Conservation (phyloP, 192 early-diverging fungal species). For the Mortierella claussenii region DNA sequence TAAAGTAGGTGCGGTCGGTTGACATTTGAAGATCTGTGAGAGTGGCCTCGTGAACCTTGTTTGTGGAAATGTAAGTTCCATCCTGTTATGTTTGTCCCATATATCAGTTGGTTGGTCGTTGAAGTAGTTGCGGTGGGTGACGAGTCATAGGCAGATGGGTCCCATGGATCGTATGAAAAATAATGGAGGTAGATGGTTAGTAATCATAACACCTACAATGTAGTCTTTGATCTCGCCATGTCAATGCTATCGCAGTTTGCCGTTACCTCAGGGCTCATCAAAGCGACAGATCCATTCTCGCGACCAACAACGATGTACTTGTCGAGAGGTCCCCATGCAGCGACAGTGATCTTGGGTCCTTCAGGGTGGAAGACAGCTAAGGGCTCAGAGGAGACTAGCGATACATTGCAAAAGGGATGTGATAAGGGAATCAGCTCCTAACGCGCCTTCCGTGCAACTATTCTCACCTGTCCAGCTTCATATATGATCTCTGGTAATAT, state of each 20-base stretch:
- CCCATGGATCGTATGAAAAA: too few species aligned
- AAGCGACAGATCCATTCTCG: conserved; percentile 90
- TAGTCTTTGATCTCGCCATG: too few species aligned
- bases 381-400: conserved; percentile 82
- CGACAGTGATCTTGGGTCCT: conserved; percentile 89
- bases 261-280: conserved; percentile 84
- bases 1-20: conserved; percentile 90
- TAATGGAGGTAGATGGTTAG: too few species aligned
- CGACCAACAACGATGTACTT: conserved; percentile 94
- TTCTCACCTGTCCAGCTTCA: too few species aligned
- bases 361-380: conserved; percentile 75
- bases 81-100: conserved; percentile 54
- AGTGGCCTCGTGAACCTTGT: conserved; percentile 72
- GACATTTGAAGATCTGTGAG: conserved; percentile 96
- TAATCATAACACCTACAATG: too few species aligned
- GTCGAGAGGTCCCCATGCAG: conserved; percentile 93
- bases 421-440: too few species aligned
- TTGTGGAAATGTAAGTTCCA: conserved; percentile 72
- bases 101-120: not conserved
- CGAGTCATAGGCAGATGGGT: too few species aligned
- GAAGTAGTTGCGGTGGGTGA: too few species aligned
- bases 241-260: not conserved
- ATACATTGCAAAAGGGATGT: conserved; percentile 2
- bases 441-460: too few species aligned
- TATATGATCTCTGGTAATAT: too few species aligned